A percentile compares a stretch with the other conserved stretches of the same genome.
Conservation (phyloP, 257 asterid species). For the Osmanthus fragrans region DNA sequence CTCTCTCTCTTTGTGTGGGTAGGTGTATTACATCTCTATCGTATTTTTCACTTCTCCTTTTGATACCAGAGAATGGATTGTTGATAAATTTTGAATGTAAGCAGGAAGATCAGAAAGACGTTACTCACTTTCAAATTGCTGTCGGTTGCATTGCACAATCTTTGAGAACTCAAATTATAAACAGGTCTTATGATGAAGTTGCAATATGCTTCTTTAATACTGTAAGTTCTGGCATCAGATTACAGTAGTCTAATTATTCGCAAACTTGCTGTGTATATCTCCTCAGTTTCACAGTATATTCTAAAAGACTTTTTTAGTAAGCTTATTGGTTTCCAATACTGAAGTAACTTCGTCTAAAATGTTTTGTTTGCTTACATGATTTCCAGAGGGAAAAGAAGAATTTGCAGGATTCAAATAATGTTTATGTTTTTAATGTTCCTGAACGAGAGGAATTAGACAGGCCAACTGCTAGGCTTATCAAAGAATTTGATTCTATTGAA, state of each 20-base stretch:
- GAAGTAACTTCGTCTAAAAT: slow-evolving; percentile 15
- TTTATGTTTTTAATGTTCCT: slow-evolving; percentile 85
- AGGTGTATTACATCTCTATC: not conserved
- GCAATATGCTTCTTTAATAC: slow-evolving; percentile 94
- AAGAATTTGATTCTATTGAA: slow-evolving; percentile 76
- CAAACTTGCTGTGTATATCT: slow-evolving; percentile 2
- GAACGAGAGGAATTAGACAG: slow-evolving; percentile 88
- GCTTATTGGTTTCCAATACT: not conserved
- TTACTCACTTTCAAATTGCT: slow-evolving; percentile 64
- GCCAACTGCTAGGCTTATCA: slow-evolving; percentile 91
- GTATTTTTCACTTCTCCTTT: slow-evolving; percentile 15
- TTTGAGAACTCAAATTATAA: slow-evolving; percentile 86
- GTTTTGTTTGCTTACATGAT: slow-evolving; percentile 30
- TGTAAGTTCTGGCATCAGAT: slow-evolving; percentile 49
- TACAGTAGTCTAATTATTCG: not conserved
- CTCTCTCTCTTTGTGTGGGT: not conserved
- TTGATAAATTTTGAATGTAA: slow-evolving; percentile 16
- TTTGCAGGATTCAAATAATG: slow-evolving; percentile 81
- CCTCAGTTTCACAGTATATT: not conserved
- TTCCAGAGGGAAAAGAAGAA: slow-evolving; percentile 89
- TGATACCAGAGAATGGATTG: slow-evolving; percentile 8
- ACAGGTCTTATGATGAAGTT: slow-evolving; percentile 86
- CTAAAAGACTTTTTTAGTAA: not conserved
- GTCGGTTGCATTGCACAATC: slow-evolving; percentile 60
- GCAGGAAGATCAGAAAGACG: slow-evolving; percentile 63